phyloP scores from a whole-genome alignment of 2,329 filamentous ascomycete genomes.

The Penicillium digitatum region DNA sequence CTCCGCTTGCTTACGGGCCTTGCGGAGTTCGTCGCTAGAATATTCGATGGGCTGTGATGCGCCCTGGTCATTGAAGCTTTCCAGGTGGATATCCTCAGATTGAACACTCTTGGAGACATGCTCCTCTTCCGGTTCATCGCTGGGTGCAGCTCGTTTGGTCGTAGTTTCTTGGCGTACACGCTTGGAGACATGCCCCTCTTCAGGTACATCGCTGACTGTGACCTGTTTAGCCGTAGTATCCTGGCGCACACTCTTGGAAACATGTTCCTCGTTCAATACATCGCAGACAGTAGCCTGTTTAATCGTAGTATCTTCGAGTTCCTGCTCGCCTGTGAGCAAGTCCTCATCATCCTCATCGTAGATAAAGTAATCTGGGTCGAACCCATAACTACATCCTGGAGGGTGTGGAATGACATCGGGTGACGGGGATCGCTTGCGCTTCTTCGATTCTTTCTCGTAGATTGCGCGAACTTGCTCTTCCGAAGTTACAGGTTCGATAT shows the following conservation, averaged over 20 bases:
- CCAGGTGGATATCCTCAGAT: background rate
- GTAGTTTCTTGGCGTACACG: background rate
- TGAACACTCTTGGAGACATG: background rate
- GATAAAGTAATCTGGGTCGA: slow-evolving; percentile 39
- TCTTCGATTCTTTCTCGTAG: slow-evolving; percentile 20
- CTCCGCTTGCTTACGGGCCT: slow-evolving; percentile 36
- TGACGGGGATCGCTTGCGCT: slow-evolving; percentile 40
- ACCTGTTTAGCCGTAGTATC: background rate
- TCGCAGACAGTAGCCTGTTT: background rate
- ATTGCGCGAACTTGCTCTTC: background rate
- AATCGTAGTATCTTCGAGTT: background rate
- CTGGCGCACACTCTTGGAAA: background rate
- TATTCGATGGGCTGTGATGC: background rate
- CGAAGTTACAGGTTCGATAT: background rate
- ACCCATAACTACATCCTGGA: slow-evolving; percentile 39
- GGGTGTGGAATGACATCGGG: slow-evolving; percentile 44
- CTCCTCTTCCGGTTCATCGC: background rate
- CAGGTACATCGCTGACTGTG: background rate
- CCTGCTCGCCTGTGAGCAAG: slow-evolving; percentile 21
- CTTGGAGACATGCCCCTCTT: background rate
- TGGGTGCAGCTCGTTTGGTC: background rate
- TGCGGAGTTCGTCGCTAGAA: slow-evolving; percentile 21
- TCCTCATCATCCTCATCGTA: slow-evolving; percentile 33
- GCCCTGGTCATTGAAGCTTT: slow-evolving; percentile 13
- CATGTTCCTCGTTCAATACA: background rate